Conservation (phyloP, 306 rosid species). For the Erythrophleum fordii region DNA sequence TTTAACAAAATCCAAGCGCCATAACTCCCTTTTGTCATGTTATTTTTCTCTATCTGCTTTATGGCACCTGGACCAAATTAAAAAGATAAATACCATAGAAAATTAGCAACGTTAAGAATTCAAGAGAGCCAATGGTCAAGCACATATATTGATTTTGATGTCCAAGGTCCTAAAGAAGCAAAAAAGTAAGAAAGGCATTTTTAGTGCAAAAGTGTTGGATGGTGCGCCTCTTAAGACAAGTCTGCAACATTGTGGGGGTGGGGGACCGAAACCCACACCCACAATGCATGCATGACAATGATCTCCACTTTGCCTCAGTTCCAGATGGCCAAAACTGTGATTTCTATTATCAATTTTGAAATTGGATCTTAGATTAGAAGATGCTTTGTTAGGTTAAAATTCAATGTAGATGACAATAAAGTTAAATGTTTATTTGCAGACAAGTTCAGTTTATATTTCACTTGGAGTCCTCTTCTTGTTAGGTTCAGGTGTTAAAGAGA, state of each 20-base stretch:
- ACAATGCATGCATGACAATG: constrained; percentile 36
- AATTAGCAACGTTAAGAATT: background rate
- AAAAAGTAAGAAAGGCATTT: background rate
- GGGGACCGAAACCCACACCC: constrained; percentile 26
- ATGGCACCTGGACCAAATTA: background rate
- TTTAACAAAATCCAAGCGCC: no score
- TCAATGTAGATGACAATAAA: background rate
- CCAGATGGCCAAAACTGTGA: background rate
- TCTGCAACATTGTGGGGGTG: constrained; percentile 1
- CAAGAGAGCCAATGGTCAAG: background rate
- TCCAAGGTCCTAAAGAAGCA: constrained; percentile 26
- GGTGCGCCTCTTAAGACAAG: constrained; percentile 49
- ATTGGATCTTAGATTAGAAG: background rate
- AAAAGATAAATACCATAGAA: background rate
- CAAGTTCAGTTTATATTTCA: background rate
- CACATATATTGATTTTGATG: background rate
- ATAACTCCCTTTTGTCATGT: no score
- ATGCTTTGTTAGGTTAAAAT: background rate
- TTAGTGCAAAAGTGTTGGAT: background rate
- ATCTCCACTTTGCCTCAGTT: constrained; percentile 12
- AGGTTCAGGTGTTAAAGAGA: background rate
- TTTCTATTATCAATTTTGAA: background rate
- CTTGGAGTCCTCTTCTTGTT: background rate
- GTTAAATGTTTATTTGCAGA: background rate
- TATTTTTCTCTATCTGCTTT: no score